These are phyloP conservation scores for Cryphonectria naterciae DNA, from an alignment of 2,329 filamentous ascomycete genomes.

Conservation along the genomic window DNA sequence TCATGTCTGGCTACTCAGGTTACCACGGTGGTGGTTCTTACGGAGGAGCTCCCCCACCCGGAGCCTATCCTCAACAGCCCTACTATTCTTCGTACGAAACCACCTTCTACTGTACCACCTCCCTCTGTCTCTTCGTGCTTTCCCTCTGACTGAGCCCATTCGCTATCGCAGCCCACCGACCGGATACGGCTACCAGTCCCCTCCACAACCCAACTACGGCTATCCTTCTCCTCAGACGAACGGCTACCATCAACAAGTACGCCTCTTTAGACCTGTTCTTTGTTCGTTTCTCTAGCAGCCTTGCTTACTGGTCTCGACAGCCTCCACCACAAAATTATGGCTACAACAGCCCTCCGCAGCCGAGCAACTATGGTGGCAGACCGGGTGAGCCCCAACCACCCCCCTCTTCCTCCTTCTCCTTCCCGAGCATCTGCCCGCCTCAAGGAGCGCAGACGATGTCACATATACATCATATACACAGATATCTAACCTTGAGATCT, in stretches of 20 bases:
- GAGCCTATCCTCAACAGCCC: constrained; percentile 27
- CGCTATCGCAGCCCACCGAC: constrained; percentile 40
- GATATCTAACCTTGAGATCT: constrained; percentile 14
- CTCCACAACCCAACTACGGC: constrained; percentile 48
- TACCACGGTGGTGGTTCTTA: constrained; percentile 41
- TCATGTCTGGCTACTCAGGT: constrained; percentile 68
- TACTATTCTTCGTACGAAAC: constrained; percentile 30
- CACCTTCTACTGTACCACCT: neutral
- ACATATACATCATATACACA: neutral
- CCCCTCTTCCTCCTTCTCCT: constrained; percentile 1
- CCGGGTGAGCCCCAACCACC: constrained; percentile 46
- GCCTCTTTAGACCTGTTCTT: constrained; percentile 18
- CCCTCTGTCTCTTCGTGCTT: neutral
- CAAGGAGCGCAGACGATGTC: neutral
- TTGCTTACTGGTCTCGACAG: constrained; percentile 35
- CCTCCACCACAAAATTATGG: constrained; percentile 49
- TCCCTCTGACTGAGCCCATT: constrained; percentile 24
- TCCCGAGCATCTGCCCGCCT: neutral
- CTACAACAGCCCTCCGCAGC: constrained; percentile 44
- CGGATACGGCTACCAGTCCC: constrained; percentile 51
- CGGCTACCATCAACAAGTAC: constrained; percentile 48
- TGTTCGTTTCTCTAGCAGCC: neutral
- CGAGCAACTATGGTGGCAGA: constrained; percentile 49
- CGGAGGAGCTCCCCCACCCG: constrained; percentile 28
- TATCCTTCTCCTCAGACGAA: constrained; percentile 21